Evolutionary conservation across 2,329 filamentous ascomycete genomes (phyloP).

Genomic region (Neopestalotiopsis sp.): DNA sequence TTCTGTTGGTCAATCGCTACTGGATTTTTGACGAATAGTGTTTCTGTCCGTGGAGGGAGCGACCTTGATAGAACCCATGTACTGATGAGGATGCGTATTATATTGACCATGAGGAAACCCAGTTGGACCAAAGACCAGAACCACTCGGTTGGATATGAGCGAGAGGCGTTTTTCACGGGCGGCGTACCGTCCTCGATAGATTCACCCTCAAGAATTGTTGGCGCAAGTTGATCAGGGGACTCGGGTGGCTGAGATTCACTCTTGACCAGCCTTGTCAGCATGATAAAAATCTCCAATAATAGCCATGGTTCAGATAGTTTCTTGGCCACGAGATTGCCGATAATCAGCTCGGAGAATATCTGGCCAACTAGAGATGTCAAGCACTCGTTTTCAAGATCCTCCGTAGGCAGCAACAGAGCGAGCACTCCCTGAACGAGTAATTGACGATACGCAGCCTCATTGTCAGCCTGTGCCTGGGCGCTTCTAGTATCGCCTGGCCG

Average conservation of each 20-base stretch:
- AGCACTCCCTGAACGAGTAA: slow-evolving; percentile 84
- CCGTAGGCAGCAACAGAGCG: slow-evolving; percentile 84
- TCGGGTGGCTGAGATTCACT: slow-evolving; percentile 17
- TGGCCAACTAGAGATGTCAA: slow-evolving; percentile 83
- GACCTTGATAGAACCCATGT: slow-evolving; percentile 72
- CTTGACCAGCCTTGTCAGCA: slow-evolving; percentile 57
- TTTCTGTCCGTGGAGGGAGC: slow-evolving; percentile 57
- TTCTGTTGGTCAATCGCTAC: slow-evolving; percentile 31
- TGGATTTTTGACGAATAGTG: slow-evolving; percentile 27
- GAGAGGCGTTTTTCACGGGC: slow-evolving; percentile 20
- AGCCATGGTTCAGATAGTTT: slow-evolving; percentile 88
- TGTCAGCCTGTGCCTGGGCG: slow-evolving; percentile 68
- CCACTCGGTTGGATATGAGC: slow-evolving; percentile 49
- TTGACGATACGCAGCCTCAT: slow-evolving; percentile 85
- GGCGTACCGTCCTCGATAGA: neutral
- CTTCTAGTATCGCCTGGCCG: slow-evolving; percentile 54
- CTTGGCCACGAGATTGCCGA: slow-evolving; percentile 80
- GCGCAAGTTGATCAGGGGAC: neutral
- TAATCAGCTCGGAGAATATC: slow-evolving; percentile 86
- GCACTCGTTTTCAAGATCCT: slow-evolving; percentile 88
- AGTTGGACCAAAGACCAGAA: slow-evolving; percentile 64
- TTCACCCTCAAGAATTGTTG: neutral
- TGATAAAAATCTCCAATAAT: slow-evolving; percentile 82
- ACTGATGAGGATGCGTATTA: slow-evolving; percentile 68
- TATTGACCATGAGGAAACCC: slow-evolving; percentile 60